These are phyloP conservation scores for Cymbidium sinense DNA, from an alignment of 106 monocot species.

Conservation along the genomic window DNA sequence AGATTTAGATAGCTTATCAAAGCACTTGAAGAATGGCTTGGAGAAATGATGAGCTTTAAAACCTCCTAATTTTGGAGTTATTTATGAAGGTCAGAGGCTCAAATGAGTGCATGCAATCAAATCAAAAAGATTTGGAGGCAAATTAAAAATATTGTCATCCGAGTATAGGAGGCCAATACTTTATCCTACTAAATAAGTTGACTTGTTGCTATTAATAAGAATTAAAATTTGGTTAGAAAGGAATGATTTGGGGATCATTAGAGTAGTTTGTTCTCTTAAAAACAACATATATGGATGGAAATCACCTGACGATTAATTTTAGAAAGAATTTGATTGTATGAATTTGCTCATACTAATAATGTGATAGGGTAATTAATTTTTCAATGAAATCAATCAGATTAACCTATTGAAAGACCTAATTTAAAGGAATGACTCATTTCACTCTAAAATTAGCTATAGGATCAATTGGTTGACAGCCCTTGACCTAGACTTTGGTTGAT, in stretches of 20 bases:
- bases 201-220: too few relatives aligned
- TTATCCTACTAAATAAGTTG: neutral
- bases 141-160: neutral
- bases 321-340: neutral
- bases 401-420: neutral
- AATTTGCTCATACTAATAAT: neutral
- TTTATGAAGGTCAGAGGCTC: neutral
- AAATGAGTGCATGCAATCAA: neutral
- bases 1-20: neutral
- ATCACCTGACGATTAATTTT: neutral
- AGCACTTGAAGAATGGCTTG: neutral
- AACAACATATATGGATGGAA: neutral
- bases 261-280: neutral
- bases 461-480: neutral
- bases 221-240: neutral
- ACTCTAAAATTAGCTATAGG: neutral
- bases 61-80: neutral
- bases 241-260: neutral
- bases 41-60: neutral
- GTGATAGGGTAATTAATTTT: neutral
- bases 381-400: too few relatives aligned
- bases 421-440: neutral
- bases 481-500: neutral
- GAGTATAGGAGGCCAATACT: neutral
- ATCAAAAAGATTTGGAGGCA: neutral